These are phyloP conservation scores for Cladosporium sp. DNA, from an alignment of 2,329 filamentous ascomycete species.

Conservation along the genomic window DNA sequence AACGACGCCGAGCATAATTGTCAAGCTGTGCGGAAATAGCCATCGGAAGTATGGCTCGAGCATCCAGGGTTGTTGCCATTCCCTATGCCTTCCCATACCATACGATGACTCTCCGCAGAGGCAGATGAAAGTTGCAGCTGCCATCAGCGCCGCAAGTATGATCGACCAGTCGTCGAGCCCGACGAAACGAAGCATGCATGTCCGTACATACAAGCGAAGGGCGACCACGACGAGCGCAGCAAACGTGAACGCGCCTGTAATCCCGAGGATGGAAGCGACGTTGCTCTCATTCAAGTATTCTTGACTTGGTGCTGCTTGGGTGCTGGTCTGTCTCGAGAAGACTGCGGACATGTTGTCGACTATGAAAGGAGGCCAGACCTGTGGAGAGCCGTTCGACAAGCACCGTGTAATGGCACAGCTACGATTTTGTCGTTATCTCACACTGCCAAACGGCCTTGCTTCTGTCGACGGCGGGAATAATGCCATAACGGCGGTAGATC, in stretches of 20 bases:
- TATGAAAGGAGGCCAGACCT: background rate
- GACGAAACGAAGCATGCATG: slow-evolving; percentile 44
- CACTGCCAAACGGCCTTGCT: no score
- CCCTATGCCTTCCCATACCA: slow-evolving; percentile 46
- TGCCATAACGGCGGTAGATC: background rate
- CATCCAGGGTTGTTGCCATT: slow-evolving; percentile 25
- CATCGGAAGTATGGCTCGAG: slow-evolving; percentile 37
- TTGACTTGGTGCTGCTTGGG: background rate
- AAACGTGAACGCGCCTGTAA: slow-evolving; percentile 21
- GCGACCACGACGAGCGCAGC: slow-evolving; percentile 20
- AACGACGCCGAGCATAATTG: slow-evolving; percentile 43
- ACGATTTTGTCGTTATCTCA: no score
- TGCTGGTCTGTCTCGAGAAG: background rate
- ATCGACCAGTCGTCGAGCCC: slow-evolving; percentile 50
- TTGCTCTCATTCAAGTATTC: slow-evolving; percentile 25
- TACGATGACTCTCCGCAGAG: slow-evolving; percentile 43
- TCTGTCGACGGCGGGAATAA: background rate
- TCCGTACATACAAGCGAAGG: slow-evolving; percentile 35
- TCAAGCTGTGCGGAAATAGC: slow-evolving; percentile 45
- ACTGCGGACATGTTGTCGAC: background rate
- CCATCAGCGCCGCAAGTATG: slow-evolving; percentile 36
- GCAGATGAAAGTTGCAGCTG: slow-evolving; percentile 33
- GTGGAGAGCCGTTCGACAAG: no score
- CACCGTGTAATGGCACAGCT: no score
- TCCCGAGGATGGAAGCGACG: slow-evolving; percentile 19